Evolutionary conservation across 2,329 filamentous ascomycete species (phyloP).

Genomic region (Phialocephala sp.): DNA sequence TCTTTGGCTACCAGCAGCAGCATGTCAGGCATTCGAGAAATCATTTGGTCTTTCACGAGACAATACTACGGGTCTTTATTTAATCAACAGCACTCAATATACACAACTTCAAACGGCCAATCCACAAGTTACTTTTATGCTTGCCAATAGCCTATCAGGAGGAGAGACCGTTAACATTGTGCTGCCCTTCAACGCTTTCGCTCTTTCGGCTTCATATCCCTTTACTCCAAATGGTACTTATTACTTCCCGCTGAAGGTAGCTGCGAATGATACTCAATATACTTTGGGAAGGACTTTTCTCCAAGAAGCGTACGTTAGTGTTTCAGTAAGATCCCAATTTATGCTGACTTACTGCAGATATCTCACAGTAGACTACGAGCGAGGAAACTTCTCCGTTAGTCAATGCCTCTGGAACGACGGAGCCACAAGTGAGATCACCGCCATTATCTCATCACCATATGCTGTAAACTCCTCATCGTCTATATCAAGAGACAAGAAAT

Average conservation of each 20-base stretch:
- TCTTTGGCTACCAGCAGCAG: slow-evolving; percentile 45
- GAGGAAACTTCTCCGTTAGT: slow-evolving; percentile 45
- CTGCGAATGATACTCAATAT: slow-evolving; percentile 44
- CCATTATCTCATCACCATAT: slow-evolving; percentile 26
- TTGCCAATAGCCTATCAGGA: slow-evolving; percentile 40
- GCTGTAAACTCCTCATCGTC: slow-evolving; percentile 5
- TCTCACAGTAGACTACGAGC: slow-evolving; percentile 46
- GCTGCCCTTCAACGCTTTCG: slow-evolving; percentile 46
- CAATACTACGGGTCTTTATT: slow-evolving; percentile 44
- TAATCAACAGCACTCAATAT: slow-evolving; percentile 38
- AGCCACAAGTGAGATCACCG: slow-evolving; percentile 20
- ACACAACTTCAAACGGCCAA: slow-evolving; percentile 37
- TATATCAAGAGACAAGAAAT: slow-evolving; percentile 15
- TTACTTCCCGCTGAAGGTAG: slow-evolving; percentile 47
- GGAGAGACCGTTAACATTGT: slow-evolving; percentile 40
- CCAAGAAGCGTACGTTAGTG: slow-evolving; percentile 43
- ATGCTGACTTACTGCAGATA: slow-evolving; percentile 29
- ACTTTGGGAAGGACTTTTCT: slow-evolving; percentile 47
- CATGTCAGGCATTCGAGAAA: slow-evolving; percentile 45
- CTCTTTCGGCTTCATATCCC: slow-evolving; percentile 45
- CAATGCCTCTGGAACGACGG: slow-evolving; percentile 35
- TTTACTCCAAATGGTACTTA: slow-evolving; percentile 32
- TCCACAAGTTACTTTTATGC: slow-evolving; percentile 44
- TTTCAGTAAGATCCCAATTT: not conserved
- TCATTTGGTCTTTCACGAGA: slow-evolving; percentile 45